phyloP scores from a whole-genome alignment of 2,329 filamentous ascomycete genomes.

The Trichoderma pleuroti region DNA sequence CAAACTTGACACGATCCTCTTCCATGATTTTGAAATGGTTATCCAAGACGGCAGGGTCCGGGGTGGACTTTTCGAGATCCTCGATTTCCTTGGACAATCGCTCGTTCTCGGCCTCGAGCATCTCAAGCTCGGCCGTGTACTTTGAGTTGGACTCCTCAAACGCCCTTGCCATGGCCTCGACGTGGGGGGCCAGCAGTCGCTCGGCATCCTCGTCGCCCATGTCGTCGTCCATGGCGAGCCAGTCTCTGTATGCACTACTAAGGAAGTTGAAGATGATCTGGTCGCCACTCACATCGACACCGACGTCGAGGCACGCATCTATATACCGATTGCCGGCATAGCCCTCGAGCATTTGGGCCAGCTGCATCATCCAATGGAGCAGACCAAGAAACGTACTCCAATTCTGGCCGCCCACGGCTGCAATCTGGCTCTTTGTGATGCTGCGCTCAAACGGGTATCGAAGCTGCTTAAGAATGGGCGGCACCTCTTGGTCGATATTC shows the following conservation, averaged over 20 bases:
- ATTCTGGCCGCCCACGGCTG: slow-evolving; percentile 92
- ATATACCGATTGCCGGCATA: slow-evolving; percentile 79
- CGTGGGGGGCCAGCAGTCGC: slow-evolving; percentile 73
- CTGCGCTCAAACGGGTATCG: slow-evolving; percentile 92
- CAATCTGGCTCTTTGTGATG: slow-evolving; percentile 94
- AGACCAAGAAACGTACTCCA: slow-evolving; percentile 94
- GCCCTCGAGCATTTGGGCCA: slow-evolving; percentile 88
- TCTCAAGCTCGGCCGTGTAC: slow-evolving; percentile 77
- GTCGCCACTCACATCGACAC: slow-evolving; percentile 82
- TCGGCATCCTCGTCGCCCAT: slow-evolving; percentile 81
- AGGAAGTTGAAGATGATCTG: slow-evolving; percentile 94
- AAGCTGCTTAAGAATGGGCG: slow-evolving; percentile 85
- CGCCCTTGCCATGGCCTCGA: slow-evolving; percentile 80
- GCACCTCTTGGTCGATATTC: slow-evolving; percentile 91
- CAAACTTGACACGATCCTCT: slow-evolving; percentile 91
- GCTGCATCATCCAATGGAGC: slow-evolving; percentile 98
- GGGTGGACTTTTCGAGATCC: slow-evolving; percentile 80
- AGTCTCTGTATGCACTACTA: slow-evolving; percentile 85
- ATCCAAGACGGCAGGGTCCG: slow-evolving; percentile 78
- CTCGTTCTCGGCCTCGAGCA: slow-evolving; percentile 82
- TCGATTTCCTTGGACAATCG: slow-evolving; percentile 81
- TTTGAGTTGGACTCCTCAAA: slow-evolving; percentile 84
- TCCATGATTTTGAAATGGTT: slow-evolving; percentile 90
- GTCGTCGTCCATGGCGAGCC: slow-evolving; percentile 89
- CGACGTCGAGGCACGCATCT: slow-evolving; percentile 82